phyloP scores from a whole-genome alignment of 495 filamentous ascomycete genomes.

The Lepraria neglecta region DNA sequence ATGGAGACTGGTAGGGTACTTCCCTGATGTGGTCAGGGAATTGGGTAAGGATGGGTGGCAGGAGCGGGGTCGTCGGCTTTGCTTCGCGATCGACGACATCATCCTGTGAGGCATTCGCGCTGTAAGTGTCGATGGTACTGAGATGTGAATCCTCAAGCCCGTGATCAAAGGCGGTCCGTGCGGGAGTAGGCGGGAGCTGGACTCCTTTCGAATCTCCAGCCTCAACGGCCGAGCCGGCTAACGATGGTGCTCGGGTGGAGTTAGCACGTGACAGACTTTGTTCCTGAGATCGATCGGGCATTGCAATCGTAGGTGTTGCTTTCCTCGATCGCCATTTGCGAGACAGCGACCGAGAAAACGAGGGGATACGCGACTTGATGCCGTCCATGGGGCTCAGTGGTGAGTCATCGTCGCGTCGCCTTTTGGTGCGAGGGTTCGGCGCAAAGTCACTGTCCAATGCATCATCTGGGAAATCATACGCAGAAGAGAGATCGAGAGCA shows the following conservation, averaged over 20 bases:
- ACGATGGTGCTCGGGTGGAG: constrained; percentile 65
- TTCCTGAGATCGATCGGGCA: constrained; percentile 44
- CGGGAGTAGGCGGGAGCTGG: constrained; percentile 57
- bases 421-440: constrained; percentile 46
- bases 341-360: constrained; percentile 44
- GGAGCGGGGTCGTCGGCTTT: constrained; percentile 69
- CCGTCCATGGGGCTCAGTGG: constrained; percentile 37
- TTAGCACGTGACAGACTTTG: constrained; percentile 41
- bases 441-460: constrained; percentile 55
- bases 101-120: constrained; percentile 50
- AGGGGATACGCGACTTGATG: constrained; percentile 60
- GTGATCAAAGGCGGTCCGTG: constrained; percentile 59
- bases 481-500: constrained; percentile 35
- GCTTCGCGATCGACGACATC: constrained; percentile 39
- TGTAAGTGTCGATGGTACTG: constrained; percentile 52
- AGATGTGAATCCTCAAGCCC: constrained; percentile 43
- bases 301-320: constrained; percentile 40
- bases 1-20: constrained; percentile 58
- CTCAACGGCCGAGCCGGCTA: constrained; percentile 52
- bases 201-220: constrained; percentile 48
- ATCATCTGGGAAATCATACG: constrained; percentile 56
- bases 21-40: constrained; percentile 34
- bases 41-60: constrained; percentile 71
- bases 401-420: constrained; percentile 58
- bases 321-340: constrained; percentile 57